Conservation (phyloP, 768 basidiomycete genomes). For the Suillus weaverae region DNA sequence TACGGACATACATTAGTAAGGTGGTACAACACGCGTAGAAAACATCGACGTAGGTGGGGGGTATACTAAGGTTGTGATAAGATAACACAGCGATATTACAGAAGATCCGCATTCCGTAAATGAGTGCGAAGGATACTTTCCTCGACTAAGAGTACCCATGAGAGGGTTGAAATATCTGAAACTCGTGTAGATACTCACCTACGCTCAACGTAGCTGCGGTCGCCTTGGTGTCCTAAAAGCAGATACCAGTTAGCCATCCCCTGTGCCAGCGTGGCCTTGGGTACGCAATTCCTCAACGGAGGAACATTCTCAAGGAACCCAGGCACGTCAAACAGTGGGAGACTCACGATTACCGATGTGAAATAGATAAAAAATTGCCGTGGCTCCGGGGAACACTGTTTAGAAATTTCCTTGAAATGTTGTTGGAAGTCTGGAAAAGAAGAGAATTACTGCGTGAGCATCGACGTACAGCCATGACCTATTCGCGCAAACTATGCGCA, state of each 20-base stretch:
- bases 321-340: conserved; percentile 11
- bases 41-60: background rate
- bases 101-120: conserved; percentile 66
- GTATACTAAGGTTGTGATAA: background rate
- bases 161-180: background rate
- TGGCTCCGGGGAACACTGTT: conserved; percentile 58
- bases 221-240: conserved; percentile 64
- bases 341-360: conserved; percentile 74
- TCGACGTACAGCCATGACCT: background rate
- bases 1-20: background rate
- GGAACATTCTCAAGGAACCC: conserved; percentile 3
- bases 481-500: conserved; percentile 7
- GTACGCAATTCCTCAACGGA: background rate
- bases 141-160: conserved; percentile 47
- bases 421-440: conserved; percentile 65
- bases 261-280: background rate
- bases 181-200: conserved; percentile 42
- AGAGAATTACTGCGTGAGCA: conserved; percentile 13
- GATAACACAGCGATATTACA: conserved; percentile 39
- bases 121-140: conserved; percentile 74
- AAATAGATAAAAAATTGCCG: conserved; percentile 72
- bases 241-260: conserved; percentile 14
- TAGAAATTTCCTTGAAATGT: conserved; percentile 76
- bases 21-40: background rate
- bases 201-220: conserved; percentile 71